Conservation (phyloP, 148 eudicot species). For the Rhododendron ferrugineum region DNA sequence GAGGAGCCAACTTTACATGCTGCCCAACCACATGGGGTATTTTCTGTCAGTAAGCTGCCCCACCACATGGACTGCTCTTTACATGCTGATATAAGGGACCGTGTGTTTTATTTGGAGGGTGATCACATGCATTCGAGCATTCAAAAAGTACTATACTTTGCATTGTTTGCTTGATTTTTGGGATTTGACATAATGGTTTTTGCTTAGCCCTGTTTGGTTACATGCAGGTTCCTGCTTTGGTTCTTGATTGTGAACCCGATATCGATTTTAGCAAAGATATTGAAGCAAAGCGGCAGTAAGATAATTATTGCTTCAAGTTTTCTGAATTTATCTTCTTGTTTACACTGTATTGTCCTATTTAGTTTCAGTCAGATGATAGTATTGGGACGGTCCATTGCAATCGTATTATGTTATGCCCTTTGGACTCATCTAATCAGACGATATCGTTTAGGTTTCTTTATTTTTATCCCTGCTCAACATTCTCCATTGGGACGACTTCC, state of each 20-base stretch:
- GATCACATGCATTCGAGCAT: conserved; percentile 89
- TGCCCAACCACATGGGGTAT: conserved; percentile 23
- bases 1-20: conserved; percentile 35
- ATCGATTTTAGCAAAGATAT: conserved; percentile 79
- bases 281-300: conserved; percentile 90
- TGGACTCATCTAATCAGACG: not conserved
- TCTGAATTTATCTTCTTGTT: not conserved
- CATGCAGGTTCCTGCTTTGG: conserved; percentile 80
- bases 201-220: conserved; percentile 1
- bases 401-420: not conserved
- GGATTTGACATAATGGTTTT: not conserved
- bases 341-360: not conserved
- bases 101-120: conserved; percentile 79
- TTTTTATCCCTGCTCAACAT: not conserved
- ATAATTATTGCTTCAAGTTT: not conserved
- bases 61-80: conserved; percentile 39
- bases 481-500: not conserved
- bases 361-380: too few relatives aligned
- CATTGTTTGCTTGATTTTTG: not conserved
- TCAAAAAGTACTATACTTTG: conserved; percentile 4
- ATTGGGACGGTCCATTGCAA: not conserved
- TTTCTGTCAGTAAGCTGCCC: conserved; percentile 65
- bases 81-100: conserved; percentile 71
- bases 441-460: not conserved
- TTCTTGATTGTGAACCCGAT: conserved; percentile 88